phyloP scores from a whole-genome alignment of 2,329 filamentous ascomycete species.

The Cryphonectria naterciae region DNA sequence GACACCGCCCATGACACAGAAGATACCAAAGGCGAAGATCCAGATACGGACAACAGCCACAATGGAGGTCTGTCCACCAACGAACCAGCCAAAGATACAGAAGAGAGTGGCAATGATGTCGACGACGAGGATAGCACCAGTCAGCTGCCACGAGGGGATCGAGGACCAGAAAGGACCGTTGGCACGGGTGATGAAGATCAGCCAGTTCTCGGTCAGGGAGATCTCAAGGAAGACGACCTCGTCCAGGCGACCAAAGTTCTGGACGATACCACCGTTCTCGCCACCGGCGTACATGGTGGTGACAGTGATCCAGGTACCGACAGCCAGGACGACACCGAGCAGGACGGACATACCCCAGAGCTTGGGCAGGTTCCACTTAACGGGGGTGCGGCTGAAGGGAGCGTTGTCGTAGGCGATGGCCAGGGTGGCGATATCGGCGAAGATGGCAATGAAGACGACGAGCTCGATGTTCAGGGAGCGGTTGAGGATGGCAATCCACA shows the following conservation, averaged over 20 bases:
- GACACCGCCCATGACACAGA: slow-evolving; percentile 68
- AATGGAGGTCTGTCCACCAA: slow-evolving; percentile 70
- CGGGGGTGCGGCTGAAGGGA: slow-evolving; percentile 80
- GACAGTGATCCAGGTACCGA: slow-evolving; percentile 87
- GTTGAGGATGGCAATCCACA: slow-evolving; percentile 91
- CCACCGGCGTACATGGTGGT: slow-evolving; percentile 78
- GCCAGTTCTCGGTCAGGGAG: slow-evolving; percentile 90
- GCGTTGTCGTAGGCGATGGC: slow-evolving; percentile 95
- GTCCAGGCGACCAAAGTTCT: slow-evolving; percentile 84
- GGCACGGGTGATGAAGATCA: slow-evolving; percentile 94
- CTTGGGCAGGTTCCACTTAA: slow-evolving; percentile 95
- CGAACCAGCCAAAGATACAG: slow-evolving; percentile 84
- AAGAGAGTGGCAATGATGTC: slow-evolving; percentile 86
- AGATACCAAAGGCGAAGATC: slow-evolving; percentile 89
- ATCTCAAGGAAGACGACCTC: slow-evolving; percentile 88
- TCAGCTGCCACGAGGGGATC: slow-evolving; percentile 83
- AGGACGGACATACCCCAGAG: slow-evolving; percentile 91
- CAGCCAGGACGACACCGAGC: slow-evolving; percentile 77
- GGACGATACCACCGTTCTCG: slow-evolving; percentile 79
- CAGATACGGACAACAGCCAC: slow-evolving; percentile 87
- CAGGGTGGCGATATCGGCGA: slow-evolving; percentile 88
- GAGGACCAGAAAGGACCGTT: slow-evolving; percentile 93
- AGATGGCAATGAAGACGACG: slow-evolving; percentile 93
- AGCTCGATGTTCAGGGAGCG: slow-evolving; percentile 81
- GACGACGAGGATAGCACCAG: slow-evolving; percentile 77